These are phyloP conservation scores for Marasmius fiardii DNA, from an alignment of 1,284 basidiomycete genomes.

Conservation along the genomic window DNA sequence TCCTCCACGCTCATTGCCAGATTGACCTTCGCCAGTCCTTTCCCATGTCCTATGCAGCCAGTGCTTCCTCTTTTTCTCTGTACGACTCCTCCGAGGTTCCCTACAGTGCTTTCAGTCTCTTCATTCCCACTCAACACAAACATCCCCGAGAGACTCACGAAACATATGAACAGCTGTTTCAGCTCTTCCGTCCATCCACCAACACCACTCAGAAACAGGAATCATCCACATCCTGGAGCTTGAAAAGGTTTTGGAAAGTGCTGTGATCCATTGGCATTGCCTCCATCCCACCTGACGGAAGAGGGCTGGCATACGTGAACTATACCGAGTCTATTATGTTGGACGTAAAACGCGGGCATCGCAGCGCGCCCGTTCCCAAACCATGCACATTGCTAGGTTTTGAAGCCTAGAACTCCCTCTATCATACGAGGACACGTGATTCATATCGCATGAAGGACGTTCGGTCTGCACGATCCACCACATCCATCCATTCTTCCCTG, in stretches of 20 bases:
- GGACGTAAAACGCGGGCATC: too few relatives aligned
- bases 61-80: conserved; percentile 14
- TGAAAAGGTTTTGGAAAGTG: conserved; percentile 5
- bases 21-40: background rate
- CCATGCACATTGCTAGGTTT: too few relatives aligned
- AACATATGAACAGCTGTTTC: conserved; percentile 26
- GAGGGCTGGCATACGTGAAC: too few relatives aligned
- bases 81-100: conserved; percentile 22
- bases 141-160: conserved; percentile 18
- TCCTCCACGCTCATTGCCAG: background rate
- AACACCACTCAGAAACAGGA: background rate
- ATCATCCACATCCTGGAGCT: background rate
- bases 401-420: too few relatives aligned
- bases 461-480: too few relatives aligned
- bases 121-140: conserved; percentile 12
- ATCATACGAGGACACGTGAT: too few relatives aligned
- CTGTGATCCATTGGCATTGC: background rate
- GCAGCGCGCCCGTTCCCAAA: background rate
- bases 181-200: conserved; percentile 26
- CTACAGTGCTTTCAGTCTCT: conserved; percentile 21
- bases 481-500: too few relatives aligned
- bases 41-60: conserved; percentile 21
- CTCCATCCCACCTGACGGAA: too few relatives aligned
- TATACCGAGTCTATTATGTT: too few relatives aligned
- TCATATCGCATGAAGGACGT: too few relatives aligned